Percentiles rank a stretch among this genome's conserved stretches.
Evolutionary conservation across 345 rosid species (phyloP).

Genomic region (Syzygium grande): DNA sequence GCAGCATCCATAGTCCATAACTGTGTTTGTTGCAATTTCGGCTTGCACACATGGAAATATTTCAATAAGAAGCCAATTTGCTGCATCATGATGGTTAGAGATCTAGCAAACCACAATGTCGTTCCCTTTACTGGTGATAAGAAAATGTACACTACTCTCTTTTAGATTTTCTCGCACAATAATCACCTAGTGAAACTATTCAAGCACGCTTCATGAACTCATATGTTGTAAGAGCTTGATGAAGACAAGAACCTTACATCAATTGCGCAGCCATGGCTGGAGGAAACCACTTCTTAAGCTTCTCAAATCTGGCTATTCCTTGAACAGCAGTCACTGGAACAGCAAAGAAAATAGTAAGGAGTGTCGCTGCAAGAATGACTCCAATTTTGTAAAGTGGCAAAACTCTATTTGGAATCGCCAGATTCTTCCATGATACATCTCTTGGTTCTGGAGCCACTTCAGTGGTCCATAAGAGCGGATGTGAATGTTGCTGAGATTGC

Average conservation of each 20-base stretch:
- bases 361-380: constrained; percentile 61
- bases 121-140: background rate
- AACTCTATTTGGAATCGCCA: constrained; percentile 38
- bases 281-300: constrained; percentile 82
- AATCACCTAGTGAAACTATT: background rate
- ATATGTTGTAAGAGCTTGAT: background rate
- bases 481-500: constrained; percentile 78
- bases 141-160: background rate
- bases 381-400: constrained; percentile 56
- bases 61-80: background rate
- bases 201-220: background rate
- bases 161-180: background rate
- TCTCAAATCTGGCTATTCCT: constrained; percentile 85
- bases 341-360: constrained; percentile 80
- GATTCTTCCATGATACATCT: constrained; percentile 75
- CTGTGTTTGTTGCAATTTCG: background rate
- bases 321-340: constrained; percentile 91
- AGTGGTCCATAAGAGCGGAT: constrained; percentile 69
- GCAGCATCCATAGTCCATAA: background rate
- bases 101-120: background rate
- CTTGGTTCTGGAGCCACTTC: constrained; percentile 85
- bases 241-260: constrained; percentile 32
- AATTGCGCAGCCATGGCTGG: constrained; percentile 71
- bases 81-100: background rate
- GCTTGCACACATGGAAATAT: background rate